Conservation (phyloP, 257 asterid species). For the Leonotis leonurus region DNA sequence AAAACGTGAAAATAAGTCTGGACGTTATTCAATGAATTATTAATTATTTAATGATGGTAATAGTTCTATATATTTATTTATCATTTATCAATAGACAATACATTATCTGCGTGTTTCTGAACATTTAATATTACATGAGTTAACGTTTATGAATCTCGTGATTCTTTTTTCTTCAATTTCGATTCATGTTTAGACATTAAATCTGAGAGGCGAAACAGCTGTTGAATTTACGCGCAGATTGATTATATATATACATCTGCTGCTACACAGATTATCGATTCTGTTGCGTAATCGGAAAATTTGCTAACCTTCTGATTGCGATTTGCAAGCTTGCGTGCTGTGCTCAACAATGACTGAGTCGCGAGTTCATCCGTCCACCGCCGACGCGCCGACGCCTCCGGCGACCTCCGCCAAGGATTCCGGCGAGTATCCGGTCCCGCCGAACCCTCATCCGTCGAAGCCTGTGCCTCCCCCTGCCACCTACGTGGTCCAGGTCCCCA, state of each 20-base stretch:
- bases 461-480: slow-evolving; percentile 20
- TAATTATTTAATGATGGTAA: neutral
- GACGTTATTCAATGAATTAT: neutral
- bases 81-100: too few species aligned
- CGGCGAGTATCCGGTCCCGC: slow-evolving; percentile 21
- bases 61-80: too few species aligned
- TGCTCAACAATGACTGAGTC: slow-evolving; percentile 22
- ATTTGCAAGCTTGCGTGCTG: neutral
- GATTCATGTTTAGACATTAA: neutral
- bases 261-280: too few species aligned
- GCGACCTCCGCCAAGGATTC: slow-evolving; percentile 5
- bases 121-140: neutral
- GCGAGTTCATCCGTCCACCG: slow-evolving; percentile 35
- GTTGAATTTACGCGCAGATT: slow-evolving; percentile 14
- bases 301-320: slow-evolving; percentile 8
- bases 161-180: neutral
- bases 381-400: slow-evolving; percentile 7
- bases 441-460: slow-evolving; percentile 19
- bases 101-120: neutral
- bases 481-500: slow-evolving; percentile 42
- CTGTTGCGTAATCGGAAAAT: neutral
- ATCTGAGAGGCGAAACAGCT: slow-evolving; percentile 4
- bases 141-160: neutral
- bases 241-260: too few species aligned
- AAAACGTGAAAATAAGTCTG: neutral